A percentile compares a stretch with the other conserved stretches of the same genome.
Evolutionary conservation across 805 yeast species (phyloP).

Genomic region (Yamadazyma kitorensis): DNA sequence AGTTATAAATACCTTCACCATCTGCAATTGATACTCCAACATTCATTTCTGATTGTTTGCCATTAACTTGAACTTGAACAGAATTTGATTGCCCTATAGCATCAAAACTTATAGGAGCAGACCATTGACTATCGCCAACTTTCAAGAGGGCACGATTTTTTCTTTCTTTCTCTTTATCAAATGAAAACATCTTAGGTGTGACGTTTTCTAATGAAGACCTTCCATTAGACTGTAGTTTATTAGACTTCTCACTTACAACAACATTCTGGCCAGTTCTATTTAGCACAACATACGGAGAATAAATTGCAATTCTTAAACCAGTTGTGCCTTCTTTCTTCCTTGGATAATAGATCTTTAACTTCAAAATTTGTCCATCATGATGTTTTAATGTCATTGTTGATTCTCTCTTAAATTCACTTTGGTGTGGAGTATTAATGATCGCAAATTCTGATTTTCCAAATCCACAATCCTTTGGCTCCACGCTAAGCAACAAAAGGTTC

Average conservation of each 20-base stretch:
- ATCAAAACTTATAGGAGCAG: conserved; percentile 77
- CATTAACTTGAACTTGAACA: conserved; percentile 43
- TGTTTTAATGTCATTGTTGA: conserved; percentile 47
- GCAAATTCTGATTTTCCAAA: conserved; percentile 70
- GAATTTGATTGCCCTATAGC: conserved; percentile 83
- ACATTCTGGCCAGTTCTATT: conserved; percentile 76
- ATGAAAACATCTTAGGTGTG: conserved; percentile 81
- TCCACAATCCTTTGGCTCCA: conserved; percentile 60
- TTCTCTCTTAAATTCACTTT: conserved; percentile 58
- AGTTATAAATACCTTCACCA: conserved; percentile 79
- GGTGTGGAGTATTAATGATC: conserved; percentile 58
- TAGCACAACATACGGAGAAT: conserved; percentile 78
- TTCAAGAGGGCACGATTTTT: conserved; percentile 64
- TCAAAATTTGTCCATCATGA: conserved; percentile 65
- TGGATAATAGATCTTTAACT: conserved; percentile 62
- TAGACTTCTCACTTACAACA: conserved; percentile 55
- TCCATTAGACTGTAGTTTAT: conserved; percentile 43
- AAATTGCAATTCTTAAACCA: conserved; percentile 66
- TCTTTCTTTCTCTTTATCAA: conserved; percentile 54
- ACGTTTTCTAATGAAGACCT: conserved; percentile 28
- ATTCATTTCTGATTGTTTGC: conserved; percentile 59
- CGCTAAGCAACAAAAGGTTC: conserved; percentile 67
- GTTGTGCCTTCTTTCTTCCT: conserved; percentile 49
- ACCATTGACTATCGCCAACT: conserved; percentile 68
- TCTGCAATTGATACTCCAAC: conserved; percentile 74